These are phyloP conservation scores for Nakazawaea wyomingensis DNA, from an alignment of 805 yeast species.

Conservation along the genomic window DNA sequence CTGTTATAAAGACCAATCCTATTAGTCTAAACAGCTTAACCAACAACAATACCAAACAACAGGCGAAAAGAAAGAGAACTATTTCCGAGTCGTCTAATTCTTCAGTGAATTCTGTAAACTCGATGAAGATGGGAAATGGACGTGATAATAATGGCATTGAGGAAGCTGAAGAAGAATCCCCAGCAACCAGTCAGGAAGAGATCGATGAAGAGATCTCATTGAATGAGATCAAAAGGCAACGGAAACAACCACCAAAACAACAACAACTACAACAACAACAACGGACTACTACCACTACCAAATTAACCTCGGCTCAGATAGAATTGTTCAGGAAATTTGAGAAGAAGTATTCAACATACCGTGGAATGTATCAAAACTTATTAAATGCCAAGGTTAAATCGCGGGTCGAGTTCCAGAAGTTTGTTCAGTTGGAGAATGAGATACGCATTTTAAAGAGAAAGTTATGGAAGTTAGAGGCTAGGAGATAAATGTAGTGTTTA, in stretches of 20 bases:
- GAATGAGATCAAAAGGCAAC: constrained; percentile 4
- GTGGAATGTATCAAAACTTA: neutral
- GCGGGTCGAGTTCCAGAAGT: constrained; percentile 13
- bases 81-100: constrained; percentile 10
- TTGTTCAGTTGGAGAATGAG: constrained; percentile 12
- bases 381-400: constrained; percentile 21
- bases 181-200: constrained; percentile 10
- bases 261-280: neutral
- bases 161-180: constrained; percentile 6
- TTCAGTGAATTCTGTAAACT: constrained; percentile 7
- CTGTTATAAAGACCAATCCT: too few relatives aligned
- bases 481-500: too few relatives aligned
- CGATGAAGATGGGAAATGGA: neutral
- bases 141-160: too few relatives aligned
- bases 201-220: constrained; percentile 6
- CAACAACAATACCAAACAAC: neutral
- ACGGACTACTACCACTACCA: neutral
- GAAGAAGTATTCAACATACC: neutral
- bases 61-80: constrained; percentile 9
- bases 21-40: too few relatives aligned
- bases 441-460: constrained; percentile 1
- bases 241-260: neutral
- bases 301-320: neutral
- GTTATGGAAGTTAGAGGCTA: constrained; percentile 1
- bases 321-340: neutral